These are phyloP conservation scores for Simplicillium aogashimaense DNA, from an alignment of 2,329 filamentous ascomycete species.

Conservation along the genomic window DNA sequence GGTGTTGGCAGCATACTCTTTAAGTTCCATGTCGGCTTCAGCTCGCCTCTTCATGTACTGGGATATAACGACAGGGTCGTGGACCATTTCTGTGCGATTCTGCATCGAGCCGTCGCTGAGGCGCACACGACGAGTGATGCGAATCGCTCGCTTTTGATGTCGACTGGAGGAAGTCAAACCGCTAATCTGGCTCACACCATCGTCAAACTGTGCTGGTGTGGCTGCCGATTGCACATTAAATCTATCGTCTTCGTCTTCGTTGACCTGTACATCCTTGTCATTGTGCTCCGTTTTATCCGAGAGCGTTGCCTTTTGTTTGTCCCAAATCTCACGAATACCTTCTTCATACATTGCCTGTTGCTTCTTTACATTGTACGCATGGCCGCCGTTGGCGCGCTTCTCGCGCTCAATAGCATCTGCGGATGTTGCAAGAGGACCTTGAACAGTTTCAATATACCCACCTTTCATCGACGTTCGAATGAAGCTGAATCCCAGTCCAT, in stretches of 20 bases:
- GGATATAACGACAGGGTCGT: slow-evolving; percentile 77
- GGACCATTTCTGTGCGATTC: slow-evolving; percentile 57
- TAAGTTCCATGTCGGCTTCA: slow-evolving; percentile 59
- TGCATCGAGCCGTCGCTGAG: slow-evolving; percentile 40
- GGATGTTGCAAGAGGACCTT: slow-evolving; percentile 53
- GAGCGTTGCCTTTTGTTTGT: slow-evolving; percentile 71
- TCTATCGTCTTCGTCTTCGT: slow-evolving; percentile 52
- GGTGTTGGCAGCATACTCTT: slow-evolving; percentile 48
- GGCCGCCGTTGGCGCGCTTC: slow-evolving; percentile 80
- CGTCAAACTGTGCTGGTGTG: slow-evolving; percentile 60
- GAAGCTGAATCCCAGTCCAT: slow-evolving; percentile 91
- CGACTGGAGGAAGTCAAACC: slow-evolving; percentile 57
- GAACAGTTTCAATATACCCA: slow-evolving; percentile 76
- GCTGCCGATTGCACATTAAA: slow-evolving; percentile 65
- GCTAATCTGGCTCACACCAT: slow-evolving; percentile 71
- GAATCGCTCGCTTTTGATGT: slow-evolving; percentile 54
- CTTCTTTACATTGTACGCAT: slow-evolving; percentile 94
- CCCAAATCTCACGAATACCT: slow-evolving; percentile 87
- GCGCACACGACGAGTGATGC: slow-evolving; percentile 58
- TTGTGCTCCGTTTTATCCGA: slow-evolving; percentile 61
- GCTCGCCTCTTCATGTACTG: slow-evolving; percentile 76
- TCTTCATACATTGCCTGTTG: slow-evolving; percentile 90
- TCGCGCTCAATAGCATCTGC: slow-evolving; percentile 84
- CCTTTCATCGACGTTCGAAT: slow-evolving; percentile 99
- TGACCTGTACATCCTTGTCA: slow-evolving; percentile 47